Evolutionary conservation across 768 basidiomycete genomes (phyloP).

Genomic region (Neoboletus brunneissimus): DNA sequence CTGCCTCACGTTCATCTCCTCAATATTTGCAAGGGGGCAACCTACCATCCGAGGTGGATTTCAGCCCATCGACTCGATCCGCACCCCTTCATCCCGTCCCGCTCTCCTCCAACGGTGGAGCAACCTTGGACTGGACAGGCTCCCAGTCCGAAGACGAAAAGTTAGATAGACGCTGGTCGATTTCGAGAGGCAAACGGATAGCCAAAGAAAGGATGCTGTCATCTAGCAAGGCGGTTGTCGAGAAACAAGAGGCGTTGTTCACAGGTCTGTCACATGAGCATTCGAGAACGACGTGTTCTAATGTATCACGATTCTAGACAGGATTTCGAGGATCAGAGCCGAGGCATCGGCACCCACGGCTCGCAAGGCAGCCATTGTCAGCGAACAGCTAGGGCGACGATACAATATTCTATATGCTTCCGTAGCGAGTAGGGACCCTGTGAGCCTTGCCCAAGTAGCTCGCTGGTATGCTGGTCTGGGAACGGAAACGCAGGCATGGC

Average conservation of each 20-base stretch:
- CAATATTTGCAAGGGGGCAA: constrained; percentile 16
- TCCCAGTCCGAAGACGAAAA: constrained; percentile 51
- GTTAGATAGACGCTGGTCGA: constrained; percentile 61
- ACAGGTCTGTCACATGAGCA: constrained; percentile 41
- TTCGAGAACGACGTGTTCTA: not conserved
- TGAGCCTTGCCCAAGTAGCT: constrained; percentile 50
- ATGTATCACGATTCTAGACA: constrained; percentile 40
- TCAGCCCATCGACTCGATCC: constrained; percentile 59
- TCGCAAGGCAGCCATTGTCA: constrained; percentile 62
- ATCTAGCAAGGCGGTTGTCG: constrained; percentile 43
- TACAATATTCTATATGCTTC: constrained; percentile 54
- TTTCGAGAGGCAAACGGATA: constrained; percentile 51
- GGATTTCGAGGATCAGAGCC: constrained; percentile 51
- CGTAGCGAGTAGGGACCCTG: constrained; percentile 29
- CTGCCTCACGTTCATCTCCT: constrained; percentile 18
- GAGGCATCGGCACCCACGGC: constrained; percentile 51
- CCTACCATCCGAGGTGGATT: constrained; percentile 55
- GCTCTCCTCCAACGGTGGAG: constrained; percentile 63
- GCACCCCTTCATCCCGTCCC: constrained; percentile 62
- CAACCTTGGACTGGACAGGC: constrained; percentile 75
- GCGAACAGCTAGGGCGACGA: constrained; percentile 62
- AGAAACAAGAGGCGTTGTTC: constrained; percentile 60
- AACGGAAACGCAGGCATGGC: constrained; percentile 41
- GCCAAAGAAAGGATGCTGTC: constrained; percentile 48
- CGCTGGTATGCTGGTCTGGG: constrained; percentile 63